Conservation (phyloP, 495 filamentous ascomycete species). For the Penicillium psychrofluorescens region DNA sequence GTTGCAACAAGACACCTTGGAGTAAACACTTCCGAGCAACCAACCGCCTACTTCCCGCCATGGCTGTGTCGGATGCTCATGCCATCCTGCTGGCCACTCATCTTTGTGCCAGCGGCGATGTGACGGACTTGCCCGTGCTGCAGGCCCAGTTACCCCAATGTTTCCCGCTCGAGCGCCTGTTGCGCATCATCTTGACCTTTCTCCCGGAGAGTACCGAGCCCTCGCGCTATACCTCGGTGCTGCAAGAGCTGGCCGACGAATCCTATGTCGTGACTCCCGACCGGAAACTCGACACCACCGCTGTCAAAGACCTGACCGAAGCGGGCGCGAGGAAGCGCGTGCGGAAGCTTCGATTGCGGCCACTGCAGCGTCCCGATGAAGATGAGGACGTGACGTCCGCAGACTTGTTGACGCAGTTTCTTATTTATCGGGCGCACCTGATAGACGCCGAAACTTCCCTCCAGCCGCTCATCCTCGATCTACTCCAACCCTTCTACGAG, state of each 20-base stretch:
- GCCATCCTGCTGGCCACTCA: constrained; percentile 41
- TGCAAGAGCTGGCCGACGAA: constrained; percentile 48
- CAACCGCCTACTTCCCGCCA: constrained; percentile 5
- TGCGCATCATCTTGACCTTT: constrained; percentile 78
- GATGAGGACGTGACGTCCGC: constrained; percentile 34
- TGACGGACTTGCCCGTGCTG: constrained; percentile 55
- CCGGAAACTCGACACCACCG: constrained; percentile 45
- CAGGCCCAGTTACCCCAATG: constrained; percentile 49
- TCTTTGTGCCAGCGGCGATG: constrained; percentile 45
- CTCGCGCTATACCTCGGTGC: constrained; percentile 51
- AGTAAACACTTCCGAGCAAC: too few species aligned
- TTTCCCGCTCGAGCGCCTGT: constrained; percentile 58
- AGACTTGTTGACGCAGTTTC: constrained; percentile 59
- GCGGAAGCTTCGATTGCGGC: constrained; percentile 60
- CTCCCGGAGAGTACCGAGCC: constrained; percentile 72
- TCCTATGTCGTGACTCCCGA: constrained; percentile 19
- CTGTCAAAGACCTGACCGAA: constrained; percentile 56
- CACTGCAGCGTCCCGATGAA: constrained; percentile 45
- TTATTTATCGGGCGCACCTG: constrained; percentile 65
- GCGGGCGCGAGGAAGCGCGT: constrained; percentile 60
- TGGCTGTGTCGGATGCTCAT: constrained; percentile 44
- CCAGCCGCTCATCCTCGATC: constrained; percentile 60
- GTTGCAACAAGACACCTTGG: too few species aligned
- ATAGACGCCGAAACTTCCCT: constrained; percentile 77
- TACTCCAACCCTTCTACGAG: constrained; percentile 69